Evolutionary conservation across 2,329 filamentous ascomycete species (phyloP).

Genomic region (Pestalotiopsis sp.): DNA sequence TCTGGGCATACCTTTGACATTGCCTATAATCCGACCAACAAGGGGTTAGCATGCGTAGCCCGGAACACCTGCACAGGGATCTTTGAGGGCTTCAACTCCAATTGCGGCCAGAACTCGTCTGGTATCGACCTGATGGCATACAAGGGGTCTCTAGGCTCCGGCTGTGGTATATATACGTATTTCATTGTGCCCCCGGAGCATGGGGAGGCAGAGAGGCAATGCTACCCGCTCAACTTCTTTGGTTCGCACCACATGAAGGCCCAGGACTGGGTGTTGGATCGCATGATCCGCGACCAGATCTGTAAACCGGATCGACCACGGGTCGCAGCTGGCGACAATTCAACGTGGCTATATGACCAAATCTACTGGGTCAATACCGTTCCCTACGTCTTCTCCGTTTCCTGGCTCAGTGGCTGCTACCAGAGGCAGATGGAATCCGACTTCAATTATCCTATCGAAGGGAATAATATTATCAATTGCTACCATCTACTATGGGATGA

Average conservation of each 20-base stretch:
- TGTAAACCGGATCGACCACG: background rate
- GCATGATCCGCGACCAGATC: background rate
- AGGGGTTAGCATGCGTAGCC: background rate
- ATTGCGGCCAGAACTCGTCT: background rate
- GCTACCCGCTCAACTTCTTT: conserved; percentile 6
- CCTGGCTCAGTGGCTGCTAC: conserved; percentile 4
- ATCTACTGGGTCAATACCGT: background rate
- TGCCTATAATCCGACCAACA: conserved; percentile 1
- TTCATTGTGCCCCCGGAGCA: background rate
- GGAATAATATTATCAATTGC: background rate
- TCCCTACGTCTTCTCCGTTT: background rate
- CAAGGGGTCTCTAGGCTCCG: background rate
- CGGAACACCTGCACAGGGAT: background rate
- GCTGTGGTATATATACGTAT: conserved; percentile 4
- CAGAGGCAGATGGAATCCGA: conserved; percentile 1
- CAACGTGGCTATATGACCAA: background rate
- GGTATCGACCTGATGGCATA: background rate
- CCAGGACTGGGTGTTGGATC: conserved; percentile 5
- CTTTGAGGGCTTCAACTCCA: background rate
- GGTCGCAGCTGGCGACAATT: background rate
- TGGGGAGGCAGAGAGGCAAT: background rate
- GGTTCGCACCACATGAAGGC: conserved; percentile 6
- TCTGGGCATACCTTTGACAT: conserved; percentile 1
- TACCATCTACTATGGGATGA: background rate
- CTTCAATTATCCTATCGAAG: background rate